phyloP scores from a whole-genome alignment of 495 filamentous ascomycete genomes.

The Cryomyces minteri region DNA sequence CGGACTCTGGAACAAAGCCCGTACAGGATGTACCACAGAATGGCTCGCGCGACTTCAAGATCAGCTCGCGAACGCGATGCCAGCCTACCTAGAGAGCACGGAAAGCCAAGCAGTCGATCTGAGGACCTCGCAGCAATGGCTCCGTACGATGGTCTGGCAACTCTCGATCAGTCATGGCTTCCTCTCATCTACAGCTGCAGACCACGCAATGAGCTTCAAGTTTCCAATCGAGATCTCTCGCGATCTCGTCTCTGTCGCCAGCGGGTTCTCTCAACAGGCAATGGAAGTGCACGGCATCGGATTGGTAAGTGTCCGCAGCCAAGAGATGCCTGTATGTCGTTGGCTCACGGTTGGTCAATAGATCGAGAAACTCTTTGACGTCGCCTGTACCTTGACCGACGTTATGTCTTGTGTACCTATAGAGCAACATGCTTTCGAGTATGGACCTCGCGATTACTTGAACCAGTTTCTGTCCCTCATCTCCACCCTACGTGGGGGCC shows the following conservation, averaged over 20 bases:
- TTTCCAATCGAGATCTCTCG: conserved; percentile 55
- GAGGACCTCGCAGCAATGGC: conserved; percentile 59
- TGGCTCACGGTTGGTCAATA: conserved; percentile 7
- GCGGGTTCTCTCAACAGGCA: conserved; percentile 40
- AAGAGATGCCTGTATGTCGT: neutral
- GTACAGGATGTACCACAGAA: conserved; percentile 32
- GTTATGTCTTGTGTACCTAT: conserved; percentile 46
- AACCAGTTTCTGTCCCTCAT: conserved; percentile 47
- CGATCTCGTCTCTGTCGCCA: conserved; percentile 45
- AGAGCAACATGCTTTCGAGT: conserved; percentile 34
- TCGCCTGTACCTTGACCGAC: conserved; percentile 55
- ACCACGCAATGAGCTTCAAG: conserved; percentile 44
- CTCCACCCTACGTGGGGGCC: conserved; percentile 47
- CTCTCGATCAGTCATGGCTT: conserved; percentile 36
- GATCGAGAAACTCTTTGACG: conserved; percentile 62
- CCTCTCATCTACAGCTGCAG: conserved; percentile 27
- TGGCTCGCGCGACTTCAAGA: conserved; percentile 45
- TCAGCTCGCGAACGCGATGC: conserved; percentile 45
- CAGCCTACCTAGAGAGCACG: conserved; percentile 38
- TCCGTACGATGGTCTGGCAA: conserved; percentile 70
- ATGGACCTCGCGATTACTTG: conserved; percentile 57
- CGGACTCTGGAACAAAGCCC: conserved; percentile 54
- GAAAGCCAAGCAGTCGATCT: conserved; percentile 55
- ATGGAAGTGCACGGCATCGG: conserved; percentile 61
- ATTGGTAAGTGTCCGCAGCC: conserved; percentile 30